phyloP scores from a whole-genome alignment of 2,329 filamentous ascomycete species.

The Neoscytalidium dimidiatum region DNA sequence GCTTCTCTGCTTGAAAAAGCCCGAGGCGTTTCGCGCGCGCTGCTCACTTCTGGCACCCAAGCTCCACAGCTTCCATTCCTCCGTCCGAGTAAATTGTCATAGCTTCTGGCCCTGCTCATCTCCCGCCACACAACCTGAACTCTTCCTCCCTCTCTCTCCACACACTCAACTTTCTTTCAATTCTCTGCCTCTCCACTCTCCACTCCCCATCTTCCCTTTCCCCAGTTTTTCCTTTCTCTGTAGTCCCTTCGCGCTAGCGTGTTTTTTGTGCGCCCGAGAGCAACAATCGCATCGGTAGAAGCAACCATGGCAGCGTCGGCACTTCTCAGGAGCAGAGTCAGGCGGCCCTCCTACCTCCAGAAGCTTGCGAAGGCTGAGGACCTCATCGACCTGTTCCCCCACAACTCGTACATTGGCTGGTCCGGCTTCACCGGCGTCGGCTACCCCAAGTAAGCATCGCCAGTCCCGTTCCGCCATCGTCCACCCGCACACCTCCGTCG shows the following conservation, averaged over 20 bases:
- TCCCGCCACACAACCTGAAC: neutral
- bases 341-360: slow-evolving; percentile 74
- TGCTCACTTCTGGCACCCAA: neutral
- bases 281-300: neutral
- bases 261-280: neutral
- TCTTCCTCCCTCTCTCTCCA: neutral
- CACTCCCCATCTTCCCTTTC: slow-evolving; percentile 1
- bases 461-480: neutral
- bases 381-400: slow-evolving; percentile 76
- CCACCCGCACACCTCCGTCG: slow-evolving; percentile 20
- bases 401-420: slow-evolving; percentile 88
- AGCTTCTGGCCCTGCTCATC: slow-evolving; percentile 12
- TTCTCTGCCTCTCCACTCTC: neutral
- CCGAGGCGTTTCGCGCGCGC: neutral
- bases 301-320: slow-evolving; percentile 62
- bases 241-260: neutral
- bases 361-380: slow-evolving; percentile 81
- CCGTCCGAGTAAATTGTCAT: slow-evolving; percentile 15
- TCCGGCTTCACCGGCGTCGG: slow-evolving; percentile 88
- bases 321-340: slow-evolving; percentile 73
- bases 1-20: neutral
- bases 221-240: neutral
- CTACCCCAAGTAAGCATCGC: slow-evolving; percentile 71
- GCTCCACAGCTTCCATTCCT: slow-evolving; percentile 15
- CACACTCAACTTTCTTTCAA: neutral